phyloP scores from a whole-genome alignment of 2,329 filamentous ascomycete genomes.

The Fusarium acutatum region DNA sequence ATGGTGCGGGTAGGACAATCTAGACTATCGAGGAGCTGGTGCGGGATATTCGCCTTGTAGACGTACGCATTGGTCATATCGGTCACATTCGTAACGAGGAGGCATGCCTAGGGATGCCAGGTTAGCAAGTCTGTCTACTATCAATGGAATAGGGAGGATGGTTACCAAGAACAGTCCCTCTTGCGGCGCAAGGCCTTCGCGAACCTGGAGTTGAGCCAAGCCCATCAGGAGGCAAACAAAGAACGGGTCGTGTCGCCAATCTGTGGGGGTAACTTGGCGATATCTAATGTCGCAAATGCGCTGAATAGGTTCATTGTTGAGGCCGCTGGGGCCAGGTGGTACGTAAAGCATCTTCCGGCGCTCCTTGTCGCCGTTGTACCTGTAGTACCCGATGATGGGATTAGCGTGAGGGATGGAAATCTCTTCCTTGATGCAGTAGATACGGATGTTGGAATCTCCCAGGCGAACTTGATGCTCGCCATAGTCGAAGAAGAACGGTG shows the following conservation, averaged over 20 bases:
- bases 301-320: fast-evolving
- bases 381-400: neutral
- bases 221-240: neutral
- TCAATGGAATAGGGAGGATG: neutral
- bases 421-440: neutral
- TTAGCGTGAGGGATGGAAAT: neutral
- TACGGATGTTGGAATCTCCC: fast-evolving
- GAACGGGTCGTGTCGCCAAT: neutral
- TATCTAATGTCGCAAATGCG: neutral
- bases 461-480: neutral
- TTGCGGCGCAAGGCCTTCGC: fast-evolving
- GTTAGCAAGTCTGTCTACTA: neutral
- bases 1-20: neutral
- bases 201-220: neutral
- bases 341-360: fast-evolving
- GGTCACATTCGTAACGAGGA: neutral
- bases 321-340: fast-evolving
- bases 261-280: neutral
- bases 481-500: neutral
- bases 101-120: neutral
- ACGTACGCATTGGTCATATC: neutral
- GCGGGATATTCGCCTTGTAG: neutral
- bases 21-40: neutral
- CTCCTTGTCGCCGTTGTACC: neutral
- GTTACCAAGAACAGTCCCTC: neutral